Evolutionary conservation across 78 protist species (phyloP), one percentile per base, ranked within the genome.

Genomic region (Dictyostelium citrinum): DNA sequence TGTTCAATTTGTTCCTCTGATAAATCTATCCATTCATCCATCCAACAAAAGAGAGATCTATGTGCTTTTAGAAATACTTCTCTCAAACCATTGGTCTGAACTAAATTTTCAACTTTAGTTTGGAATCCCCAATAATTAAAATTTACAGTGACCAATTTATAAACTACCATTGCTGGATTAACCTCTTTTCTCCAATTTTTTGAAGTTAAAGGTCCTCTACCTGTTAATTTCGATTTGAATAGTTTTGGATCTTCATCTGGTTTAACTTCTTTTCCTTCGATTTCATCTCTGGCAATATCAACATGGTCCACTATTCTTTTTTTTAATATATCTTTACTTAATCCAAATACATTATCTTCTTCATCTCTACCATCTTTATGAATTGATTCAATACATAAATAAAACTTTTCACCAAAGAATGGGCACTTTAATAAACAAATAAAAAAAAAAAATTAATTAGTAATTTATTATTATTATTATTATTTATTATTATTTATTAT

Each of bases 51-150:
- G 17, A 83, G 31, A 46, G 96, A 91, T 27, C 97, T 84, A 95
- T 97, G 98, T 31, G 84, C 71, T 75, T 90, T 64, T 45, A 78
- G 79, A 22, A 76, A 58, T 64, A 64, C 71, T 39, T 83, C 90
- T 51, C 86, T 83, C 60, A 92, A 43, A 45, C 81, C 91, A 35
- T 55, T 27, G 70, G 71, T 61, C 60, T 88, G 95, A 61, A 95
- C 77, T 12, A 93, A 79, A 82, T 67, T 49, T 83, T 97, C 98
- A 51, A 96, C 97, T 41, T 29, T 68, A 17, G 55, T 35, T 84
- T 96, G 97, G 68, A 97, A 64, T 16, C 98, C 98, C 96, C 91
- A 96, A 82, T 83, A 80, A 71, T 91, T 93, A 74, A 97, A 96
- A 76, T 96, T 82, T 0, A 83, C 85, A 27, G 51, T 55, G 60